Base-by-base conservation (phyloP, 306 rosid species). In the Gynostemma pentaphyllum region DNA sequence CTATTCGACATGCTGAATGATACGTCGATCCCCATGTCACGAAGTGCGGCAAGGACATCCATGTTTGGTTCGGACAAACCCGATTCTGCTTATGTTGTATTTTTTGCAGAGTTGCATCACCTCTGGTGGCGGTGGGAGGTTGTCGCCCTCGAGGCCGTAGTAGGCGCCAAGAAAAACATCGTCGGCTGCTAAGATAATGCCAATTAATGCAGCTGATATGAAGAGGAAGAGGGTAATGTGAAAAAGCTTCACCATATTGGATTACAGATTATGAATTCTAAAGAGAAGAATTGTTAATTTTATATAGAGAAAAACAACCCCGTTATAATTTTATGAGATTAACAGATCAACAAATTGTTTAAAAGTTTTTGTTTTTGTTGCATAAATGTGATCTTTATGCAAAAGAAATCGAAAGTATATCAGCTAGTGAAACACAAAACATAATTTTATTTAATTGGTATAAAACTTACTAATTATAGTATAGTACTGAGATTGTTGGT, bases 1-100 rank as follows among this genome's bases (percentile, higher is more conserved):
- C 70, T 22, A 53, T 80, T 76, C 1, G 26, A 37, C 4, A 74
- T 30, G 14, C 75, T 73, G 0, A 80, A 19, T 1, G 66, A 22
- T 40, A 70, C 23, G 1, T 19, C 46, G 24, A 77, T 53, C 2
- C 21, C 2, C 30, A 13, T 16, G 1, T 64, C 54, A 22, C 66
- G 52, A 4, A 76, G 71, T 1, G 3, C 39, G 5, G 5, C 39
- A 9, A 34, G 4, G 1, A 23, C 30, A 5, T 49, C 55, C 2
- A 23, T 0, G 30, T 3, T 4, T 10, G 55, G 55, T 19, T 0
- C 30, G 9, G 3, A 24, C 7, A 49, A 11, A n/a, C 23, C 55
- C 2, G 1, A 49, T 4, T 7, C 55, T 28, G 10, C 13, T 28
- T 10, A 49, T 49, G 30, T 23, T 49, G 16, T 22, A 49, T 49